Conservation (phyloP, 345 rosid species). For the Eucalyptus coolabah region DNA sequence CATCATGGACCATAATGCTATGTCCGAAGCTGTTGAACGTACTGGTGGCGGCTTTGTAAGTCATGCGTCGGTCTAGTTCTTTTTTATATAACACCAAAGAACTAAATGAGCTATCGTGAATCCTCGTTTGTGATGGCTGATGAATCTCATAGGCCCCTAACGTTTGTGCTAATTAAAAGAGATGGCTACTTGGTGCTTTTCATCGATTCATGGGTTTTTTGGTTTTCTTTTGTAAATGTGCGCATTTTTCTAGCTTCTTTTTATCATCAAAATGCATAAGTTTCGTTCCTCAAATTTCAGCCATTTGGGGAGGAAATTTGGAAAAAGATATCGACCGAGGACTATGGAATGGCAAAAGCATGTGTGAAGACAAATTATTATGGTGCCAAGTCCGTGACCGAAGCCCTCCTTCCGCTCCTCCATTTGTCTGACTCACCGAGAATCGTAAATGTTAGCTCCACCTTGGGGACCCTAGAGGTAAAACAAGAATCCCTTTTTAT, state of each 20-base stretch:
- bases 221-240: background rate
- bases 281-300: background rate
- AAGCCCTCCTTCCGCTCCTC: conserved; percentile 26
- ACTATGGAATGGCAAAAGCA: conserved; percentile 4
- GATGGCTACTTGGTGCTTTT: background rate
- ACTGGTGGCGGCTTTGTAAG: background rate
- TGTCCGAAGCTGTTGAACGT: background rate
- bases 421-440: conserved; percentile 21
- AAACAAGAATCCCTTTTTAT: background rate
- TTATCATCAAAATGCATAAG: background rate
- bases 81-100: background rate
- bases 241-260: background rate
- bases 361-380: conserved; percentile 35
- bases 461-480: conserved; percentile 8
- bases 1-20: background rate
- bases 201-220: background rate
- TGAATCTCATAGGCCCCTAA: background rate
- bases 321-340: background rate
- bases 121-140: background rate
- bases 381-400: conserved; percentile 15
- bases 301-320: background rate
- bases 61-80: background rate
- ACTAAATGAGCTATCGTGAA: background rate
- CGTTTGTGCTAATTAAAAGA: background rate
- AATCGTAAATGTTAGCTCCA: conserved; percentile 20